phyloP scores from a whole-genome alignment of 2,329 filamentous ascomycete genomes.

The Colletotrichum sp. region DNA sequence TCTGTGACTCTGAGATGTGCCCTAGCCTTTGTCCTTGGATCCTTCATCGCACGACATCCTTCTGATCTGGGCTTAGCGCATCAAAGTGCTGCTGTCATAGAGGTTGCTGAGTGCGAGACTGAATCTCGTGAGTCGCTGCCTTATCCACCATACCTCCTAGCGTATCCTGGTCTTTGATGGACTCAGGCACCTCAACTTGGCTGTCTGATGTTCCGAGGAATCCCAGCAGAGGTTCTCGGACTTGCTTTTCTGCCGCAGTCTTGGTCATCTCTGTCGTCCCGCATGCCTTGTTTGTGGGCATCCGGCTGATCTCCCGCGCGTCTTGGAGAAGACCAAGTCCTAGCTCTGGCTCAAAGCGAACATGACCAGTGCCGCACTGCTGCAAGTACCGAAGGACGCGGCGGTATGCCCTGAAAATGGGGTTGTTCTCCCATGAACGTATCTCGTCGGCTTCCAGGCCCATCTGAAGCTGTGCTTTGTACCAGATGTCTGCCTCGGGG shows the following conservation, averaged over 20 bases:
- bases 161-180: neutral
- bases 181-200: neutral
- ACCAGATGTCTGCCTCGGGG: neutral
- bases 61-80: neutral
- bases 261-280: neutral
- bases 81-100: neutral
- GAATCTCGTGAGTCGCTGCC: neutral
- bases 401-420: neutral
- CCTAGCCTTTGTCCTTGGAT: rapidly evolving
- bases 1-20: rapidly evolving
- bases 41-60: neutral
- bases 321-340: neutral
- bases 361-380: neutral
- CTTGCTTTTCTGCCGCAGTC: neutral
- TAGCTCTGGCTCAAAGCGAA: neutral
- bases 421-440: neutral
- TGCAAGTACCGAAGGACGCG: neutral
- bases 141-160: neutral
- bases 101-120: neutral
- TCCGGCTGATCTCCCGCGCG: neutral
- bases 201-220: neutral
- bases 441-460: neutral
- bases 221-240: neutral
- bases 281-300: neutral
- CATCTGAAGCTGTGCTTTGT: neutral